Percentiles rank a stretch among this genome's conserved stretches.
Conservation (phyloP, 2,329 filamentous ascomycete genomes). For the Juglanconis oblonga region DNA sequence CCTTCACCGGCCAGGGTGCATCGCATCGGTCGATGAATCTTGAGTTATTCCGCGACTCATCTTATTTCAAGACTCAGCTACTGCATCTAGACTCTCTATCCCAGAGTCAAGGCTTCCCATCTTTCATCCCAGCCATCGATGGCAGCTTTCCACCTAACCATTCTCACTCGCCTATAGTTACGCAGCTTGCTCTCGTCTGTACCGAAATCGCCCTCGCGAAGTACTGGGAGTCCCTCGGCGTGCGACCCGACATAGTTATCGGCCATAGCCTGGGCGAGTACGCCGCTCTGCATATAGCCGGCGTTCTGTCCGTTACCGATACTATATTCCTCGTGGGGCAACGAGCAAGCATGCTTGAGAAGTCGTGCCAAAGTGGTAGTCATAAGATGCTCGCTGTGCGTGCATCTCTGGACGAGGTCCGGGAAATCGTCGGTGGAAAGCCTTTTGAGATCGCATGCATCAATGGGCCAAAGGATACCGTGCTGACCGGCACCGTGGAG, state of each 20-base stretch:
- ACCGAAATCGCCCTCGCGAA: constrained; percentile 41
- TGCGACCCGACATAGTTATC: constrained; percentile 41
- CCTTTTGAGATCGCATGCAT: constrained; percentile 52
- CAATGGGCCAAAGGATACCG: constrained; percentile 61
- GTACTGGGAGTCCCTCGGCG: constrained; percentile 43
- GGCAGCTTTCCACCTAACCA: constrained; percentile 24
- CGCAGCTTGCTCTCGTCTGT: constrained; percentile 37
- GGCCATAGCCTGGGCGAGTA: constrained; percentile 39
- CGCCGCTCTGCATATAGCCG: constrained; percentile 58
- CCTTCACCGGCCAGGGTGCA: constrained; percentile 45
- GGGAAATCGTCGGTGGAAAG: constrained; percentile 22
- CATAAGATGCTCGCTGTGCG: constrained; percentile 35
- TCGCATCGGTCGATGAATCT: constrained; percentile 29
- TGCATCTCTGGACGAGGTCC: constrained; percentile 25
- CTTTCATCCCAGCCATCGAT: constrained; percentile 41
- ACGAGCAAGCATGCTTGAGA: constrained; percentile 54
- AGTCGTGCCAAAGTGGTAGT: constrained; percentile 43
- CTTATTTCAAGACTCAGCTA: constrained; percentile 32
- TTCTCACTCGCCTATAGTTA: constrained; percentile 19
- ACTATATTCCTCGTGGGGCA: constrained; percentile 60
- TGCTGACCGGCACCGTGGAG: constrained; percentile 50
- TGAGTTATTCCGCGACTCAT: constrained; percentile 30
- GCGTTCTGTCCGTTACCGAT: constrained; percentile 60
- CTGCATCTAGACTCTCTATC: constrained; percentile 30
- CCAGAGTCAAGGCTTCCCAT: constrained; percentile 32